Evolutionary conservation across 139 green algal genomes (phyloP).

Genomic region (Chlamydomonas schloesseri): DNA sequence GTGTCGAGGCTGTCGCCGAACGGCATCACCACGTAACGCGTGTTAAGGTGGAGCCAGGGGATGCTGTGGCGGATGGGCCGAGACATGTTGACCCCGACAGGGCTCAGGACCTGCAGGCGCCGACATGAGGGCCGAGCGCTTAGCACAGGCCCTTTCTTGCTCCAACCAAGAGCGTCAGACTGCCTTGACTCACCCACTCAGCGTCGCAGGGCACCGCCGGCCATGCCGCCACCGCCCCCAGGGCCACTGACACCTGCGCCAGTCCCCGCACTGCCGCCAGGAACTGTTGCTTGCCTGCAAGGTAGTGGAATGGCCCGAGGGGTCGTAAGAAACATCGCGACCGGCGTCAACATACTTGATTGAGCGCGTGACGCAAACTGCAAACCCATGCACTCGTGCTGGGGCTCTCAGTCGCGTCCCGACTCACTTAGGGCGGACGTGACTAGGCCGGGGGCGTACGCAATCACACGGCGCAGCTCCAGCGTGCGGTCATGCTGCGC

Average conservation of each 20-base stretch:
- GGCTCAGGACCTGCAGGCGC: not conserved
- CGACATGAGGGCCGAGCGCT: no score
- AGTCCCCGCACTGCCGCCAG: not conserved
- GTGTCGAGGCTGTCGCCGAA: not conserved
- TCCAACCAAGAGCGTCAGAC: no score
- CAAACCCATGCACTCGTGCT: no score
- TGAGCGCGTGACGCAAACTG: no score
- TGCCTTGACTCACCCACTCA: not conserved
- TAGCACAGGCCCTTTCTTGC: no score
- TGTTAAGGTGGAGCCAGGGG: not conserved
- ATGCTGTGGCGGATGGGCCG: not conserved
- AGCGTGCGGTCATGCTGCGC: not conserved
- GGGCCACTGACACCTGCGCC: not conserved
- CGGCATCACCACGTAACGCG: not conserved
- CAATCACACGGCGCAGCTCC: not conserved
- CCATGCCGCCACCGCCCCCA: slow-evolving; percentile 1
- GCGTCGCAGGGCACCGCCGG: not conserved
- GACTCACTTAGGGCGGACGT: not conserved
- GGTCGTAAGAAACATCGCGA: no score
- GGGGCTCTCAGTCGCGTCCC: no score
- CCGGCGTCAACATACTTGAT: no score
- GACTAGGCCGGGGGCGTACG: slow-evolving; percentile 1
- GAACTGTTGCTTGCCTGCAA: not conserved
- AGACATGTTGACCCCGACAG: not conserved
- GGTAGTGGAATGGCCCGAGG: no score